These are phyloP conservation scores for Lichtheimia hyalospora DNA, from an alignment of 371 early-diverging fungal genomes.

Conservation along the genomic window DNA sequence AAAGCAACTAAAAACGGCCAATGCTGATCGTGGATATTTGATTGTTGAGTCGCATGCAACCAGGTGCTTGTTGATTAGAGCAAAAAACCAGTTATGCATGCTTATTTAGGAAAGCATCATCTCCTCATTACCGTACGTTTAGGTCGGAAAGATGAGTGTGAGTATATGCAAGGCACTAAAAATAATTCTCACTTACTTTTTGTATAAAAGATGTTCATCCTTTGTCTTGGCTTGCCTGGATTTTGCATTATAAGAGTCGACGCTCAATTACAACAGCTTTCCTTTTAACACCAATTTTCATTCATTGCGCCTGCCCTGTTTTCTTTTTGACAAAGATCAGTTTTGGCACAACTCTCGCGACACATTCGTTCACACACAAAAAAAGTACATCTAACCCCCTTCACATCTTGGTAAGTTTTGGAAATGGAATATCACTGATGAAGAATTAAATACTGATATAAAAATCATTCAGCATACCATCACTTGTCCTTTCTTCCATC, in stretches of 20 bases:
- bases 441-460: too few species aligned
- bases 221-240: too few species aligned
- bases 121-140: too few species aligned
- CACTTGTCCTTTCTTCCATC: not conserved
- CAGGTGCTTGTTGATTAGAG: constrained; percentile 4
- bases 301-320: constrained; percentile 12
- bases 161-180: constrained; percentile 1
- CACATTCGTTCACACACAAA: constrained; percentile 5
- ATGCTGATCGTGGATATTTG: not conserved
- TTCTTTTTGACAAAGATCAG: constrained; percentile 8
- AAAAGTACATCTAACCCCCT: not conserved
- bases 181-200: not conserved
- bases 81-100: constrained; percentile 1
- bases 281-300: constrained; percentile 3
- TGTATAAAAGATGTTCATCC: not conserved
- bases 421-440: too few species aligned
- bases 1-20: not conserved
- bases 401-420: too few species aligned
- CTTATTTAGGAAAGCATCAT: constrained; percentile 1
- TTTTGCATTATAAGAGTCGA: too few species aligned
- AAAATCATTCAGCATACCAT: too few species aligned
- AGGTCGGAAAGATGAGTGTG: too few species aligned
- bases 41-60: not conserved
- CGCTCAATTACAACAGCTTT: too few species aligned
- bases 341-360: not conserved